A percentile compares a stretch with the other conserved stretches of the same genome.
These are phyloP conservation scores for Arctium lappa DNA, from an alignment of 129 eudicot genomes.

Conservation along the genomic window DNA sequence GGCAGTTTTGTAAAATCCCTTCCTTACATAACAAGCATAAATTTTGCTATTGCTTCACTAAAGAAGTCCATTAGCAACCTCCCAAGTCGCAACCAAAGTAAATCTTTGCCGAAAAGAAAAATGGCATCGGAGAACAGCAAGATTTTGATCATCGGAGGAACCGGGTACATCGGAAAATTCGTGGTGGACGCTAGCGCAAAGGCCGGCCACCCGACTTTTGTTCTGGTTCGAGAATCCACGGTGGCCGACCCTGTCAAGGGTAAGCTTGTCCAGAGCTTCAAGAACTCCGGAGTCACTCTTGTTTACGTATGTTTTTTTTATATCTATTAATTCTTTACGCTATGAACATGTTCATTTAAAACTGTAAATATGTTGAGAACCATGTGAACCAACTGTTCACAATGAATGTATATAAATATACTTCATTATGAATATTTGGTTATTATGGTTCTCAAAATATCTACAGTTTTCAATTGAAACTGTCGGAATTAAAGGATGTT, in stretches of 20 bases:
- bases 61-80: neutral
- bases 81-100: neutral
- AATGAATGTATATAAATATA: neutral
- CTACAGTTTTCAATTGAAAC: neutral
- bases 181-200: slow-evolving; percentile 61
- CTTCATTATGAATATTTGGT: neutral
- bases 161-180: slow-evolving; percentile 73
- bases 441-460: neutral
- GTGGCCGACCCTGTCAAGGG: slow-evolving; percentile 57
- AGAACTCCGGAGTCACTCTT: slow-evolving; percentile 51
- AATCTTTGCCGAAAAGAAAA: neutral
- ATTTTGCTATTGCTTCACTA: slow-evolving; percentile 5
- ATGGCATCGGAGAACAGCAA: slow-evolving; percentile 58
- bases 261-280: slow-evolving; percentile 50
- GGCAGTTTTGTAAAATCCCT: slow-evolving; percentile 4
- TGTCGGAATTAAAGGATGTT: neutral
- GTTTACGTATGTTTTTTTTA: slow-evolving; percentile 34
- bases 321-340: neutral
- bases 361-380: neutral
- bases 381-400: neutral
- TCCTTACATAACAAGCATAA: slow-evolving; percentile 14
- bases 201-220: slow-evolving; percentile 62
- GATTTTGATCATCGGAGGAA: slow-evolving; percentile 69
- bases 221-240: slow-evolving; percentile 48
- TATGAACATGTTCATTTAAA: neutral